Conservation (phyloP, 495 filamentous ascomycete genomes). For the Cudoniella acicularis region DNA sequence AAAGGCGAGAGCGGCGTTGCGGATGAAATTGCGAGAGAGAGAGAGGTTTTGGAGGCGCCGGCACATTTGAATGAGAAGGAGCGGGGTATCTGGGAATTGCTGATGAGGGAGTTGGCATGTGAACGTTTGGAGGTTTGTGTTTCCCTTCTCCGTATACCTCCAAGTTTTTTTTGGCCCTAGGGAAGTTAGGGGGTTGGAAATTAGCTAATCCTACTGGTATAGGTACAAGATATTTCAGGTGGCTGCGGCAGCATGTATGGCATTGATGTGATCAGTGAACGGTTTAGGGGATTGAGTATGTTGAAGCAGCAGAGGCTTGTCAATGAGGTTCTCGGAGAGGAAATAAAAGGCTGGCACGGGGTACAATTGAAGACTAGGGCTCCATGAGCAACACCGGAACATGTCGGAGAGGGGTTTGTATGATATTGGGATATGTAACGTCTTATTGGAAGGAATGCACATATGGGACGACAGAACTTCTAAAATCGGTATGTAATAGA, state of each 20-base stretch:
- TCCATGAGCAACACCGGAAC: too few species aligned
- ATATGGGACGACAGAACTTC: too few species aligned
- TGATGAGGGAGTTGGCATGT: conserved; percentile 39
- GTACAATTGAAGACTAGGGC: conserved; percentile 63
- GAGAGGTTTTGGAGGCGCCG: conserved; percentile 30
- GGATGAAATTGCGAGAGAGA: neutral
- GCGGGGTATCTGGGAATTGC: conserved; percentile 41
- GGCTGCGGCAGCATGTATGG: conserved; percentile 79
- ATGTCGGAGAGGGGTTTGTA: too few species aligned
- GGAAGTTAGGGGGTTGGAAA: neutral
- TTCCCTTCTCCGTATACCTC: neutral
- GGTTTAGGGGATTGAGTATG: conserved; percentile 61
- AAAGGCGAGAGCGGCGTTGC: conserved; percentile 9
- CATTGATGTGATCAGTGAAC: conserved; percentile 61
- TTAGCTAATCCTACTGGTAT: conserved; percentile 26
- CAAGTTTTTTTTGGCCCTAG: neutral
- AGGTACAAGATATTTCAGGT: conserved; percentile 72
- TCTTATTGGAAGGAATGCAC: too few species aligned
- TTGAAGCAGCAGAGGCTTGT: conserved; percentile 72
- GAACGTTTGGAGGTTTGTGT: conserved; percentile 37
- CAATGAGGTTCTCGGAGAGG: conserved; percentile 60
- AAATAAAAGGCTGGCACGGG: conserved; percentile 74
- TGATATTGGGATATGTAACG: too few species aligned
- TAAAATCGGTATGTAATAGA: too few species aligned
- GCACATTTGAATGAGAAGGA: conserved; percentile 47